Evolutionary conservation across 2,329 filamentous ascomycete species (phyloP), one percentile per base, ranked within the genome.

Genomic region (Xylariaceae sp.): DNA sequence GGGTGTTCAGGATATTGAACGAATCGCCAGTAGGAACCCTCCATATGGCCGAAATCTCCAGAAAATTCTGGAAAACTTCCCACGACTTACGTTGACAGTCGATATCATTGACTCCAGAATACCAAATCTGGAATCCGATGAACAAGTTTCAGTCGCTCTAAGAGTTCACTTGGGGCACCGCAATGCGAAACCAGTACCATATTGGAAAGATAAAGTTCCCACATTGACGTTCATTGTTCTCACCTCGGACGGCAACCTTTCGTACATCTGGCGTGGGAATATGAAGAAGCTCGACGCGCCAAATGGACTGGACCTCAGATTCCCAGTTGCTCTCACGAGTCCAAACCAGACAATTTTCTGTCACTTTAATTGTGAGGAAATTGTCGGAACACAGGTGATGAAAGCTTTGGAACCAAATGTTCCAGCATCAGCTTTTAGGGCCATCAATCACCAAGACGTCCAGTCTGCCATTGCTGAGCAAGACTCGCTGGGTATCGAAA

Each of bases 321-420:
- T 88, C 63, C 82, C 74, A 17, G 82, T 86, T 0, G 75, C 82
- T 0, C 70, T 91, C 17, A 80, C 73, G 1, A 75, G 75, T 3
- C 71, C 77, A 0, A 80, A 82, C 15, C 82, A 88, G 58, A 75
- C 79, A 2, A 82, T 94, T 39, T 80, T 80, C 23, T 90, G 86
- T 61, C 84, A 87, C 69, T 78, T 92, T 53, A 89, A 90, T 72
- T 97, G 92, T 65, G 93, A 97, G 74, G 87, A 91, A 49, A 88
- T 97, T 67, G 90, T 86, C 2, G 85, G 85, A 1, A 86, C 84
- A 0, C 71, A 76, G 37, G 70, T 80, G 11, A 58, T 45, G 15
- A 62, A 64, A 17, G 62, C 55, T 6, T 23, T 72, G 23, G 60
- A 65, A 48, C 69, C 67, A 13, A 62, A 73, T 39, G 67, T 76